Base-by-base conservation (phyloP, 345 rosid species). In the Corchorus olitorius region DNA sequence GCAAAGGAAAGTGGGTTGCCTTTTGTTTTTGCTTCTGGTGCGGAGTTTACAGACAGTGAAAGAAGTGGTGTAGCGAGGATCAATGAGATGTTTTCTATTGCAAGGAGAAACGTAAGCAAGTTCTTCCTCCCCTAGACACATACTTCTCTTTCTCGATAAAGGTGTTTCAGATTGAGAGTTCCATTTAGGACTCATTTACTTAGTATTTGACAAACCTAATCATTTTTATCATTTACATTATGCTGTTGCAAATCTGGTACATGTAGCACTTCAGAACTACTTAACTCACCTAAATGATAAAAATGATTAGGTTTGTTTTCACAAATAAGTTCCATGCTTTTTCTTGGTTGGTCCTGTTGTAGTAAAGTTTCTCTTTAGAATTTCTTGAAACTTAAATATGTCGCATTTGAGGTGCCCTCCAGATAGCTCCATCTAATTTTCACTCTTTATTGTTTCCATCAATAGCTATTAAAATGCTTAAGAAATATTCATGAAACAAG, bases 1-100 rank as follows among this genome's bases (percentile, higher is more conserved):
- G 85, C 99, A 45, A 95, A 95, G 83, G 93, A 90, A 87, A 90
- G 99, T 85, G 99, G 99, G 64, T 77, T 93, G 81, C 98, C 99
- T 56, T 93, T 95, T 70, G 95, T 95, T 77, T 93, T 90, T 87
- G 98, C 99, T 75, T 93, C 99, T 61, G 99, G 97, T 81, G 99
- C 98, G 1, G 98, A 95, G 88, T 91, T 95, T 79, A 90, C 96
- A 11, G 98, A 94, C 60, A 90, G 97, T 79, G 98, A 92, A 86
- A 90, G 89, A 83, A 89, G 97, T 79, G 98, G 99, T 45, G 90
- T 94, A 61, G 96, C 93, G 20, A 90, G 90, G 83, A 93, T 95
- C 74, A 90, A 91, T 82, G 98, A 95, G 82, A 91, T 95, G 97
- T 95, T 95, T 76, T 88, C 94, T 71, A 81, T 87, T 41, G 98